Conservation (phyloP, 1,284 basidiomycete genomes). For the Melampsora americana region DNA sequence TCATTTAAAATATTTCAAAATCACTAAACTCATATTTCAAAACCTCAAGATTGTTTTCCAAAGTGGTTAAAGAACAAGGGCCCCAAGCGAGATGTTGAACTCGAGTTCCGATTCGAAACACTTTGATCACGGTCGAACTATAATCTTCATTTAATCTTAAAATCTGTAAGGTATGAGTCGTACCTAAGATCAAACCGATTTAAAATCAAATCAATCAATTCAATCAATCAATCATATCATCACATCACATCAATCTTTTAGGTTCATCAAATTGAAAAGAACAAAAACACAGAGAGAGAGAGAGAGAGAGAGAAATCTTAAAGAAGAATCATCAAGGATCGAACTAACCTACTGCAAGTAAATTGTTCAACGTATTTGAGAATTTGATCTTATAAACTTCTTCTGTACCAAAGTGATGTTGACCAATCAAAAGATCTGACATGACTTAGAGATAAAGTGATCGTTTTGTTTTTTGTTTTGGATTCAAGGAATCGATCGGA, state of each 20-base stretch:
- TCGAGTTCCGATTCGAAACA: conserved; percentile 10
- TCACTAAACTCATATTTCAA: conserved; percentile 28
- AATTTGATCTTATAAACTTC: background rate
- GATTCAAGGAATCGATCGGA: too few relatives aligned
- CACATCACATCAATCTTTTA: background rate
- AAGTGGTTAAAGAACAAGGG: conserved; percentile 7
- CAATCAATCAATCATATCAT: too few relatives aligned
- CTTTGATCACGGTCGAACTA: conserved; percentile 10
- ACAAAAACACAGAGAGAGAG: background rate
- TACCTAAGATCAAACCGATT: conserved; percentile 11
- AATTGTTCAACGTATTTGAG: background rate
- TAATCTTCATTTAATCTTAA: conserved; percentile 19
- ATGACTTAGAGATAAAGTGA: too few relatives aligned
- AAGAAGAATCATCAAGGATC: too few relatives aligned
- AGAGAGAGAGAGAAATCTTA: too few relatives aligned
- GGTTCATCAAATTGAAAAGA: background rate
- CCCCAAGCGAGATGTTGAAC: conserved; percentile 36
- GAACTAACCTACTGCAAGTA: background rate
- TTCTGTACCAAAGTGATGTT: background rate
- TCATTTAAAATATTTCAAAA: background rate
- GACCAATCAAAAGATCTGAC: background rate
- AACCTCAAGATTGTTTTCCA: conserved; percentile 6
- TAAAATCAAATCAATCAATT: too few relatives aligned
- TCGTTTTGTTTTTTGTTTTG: too few relatives aligned
- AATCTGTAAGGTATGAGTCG: conserved; percentile 29